Evolutionary conservation across 164 flowering plant genomes (phyloP), one percentile per base, ranked within the genome.

Genomic region (Magnolia changhungtana): DNA sequence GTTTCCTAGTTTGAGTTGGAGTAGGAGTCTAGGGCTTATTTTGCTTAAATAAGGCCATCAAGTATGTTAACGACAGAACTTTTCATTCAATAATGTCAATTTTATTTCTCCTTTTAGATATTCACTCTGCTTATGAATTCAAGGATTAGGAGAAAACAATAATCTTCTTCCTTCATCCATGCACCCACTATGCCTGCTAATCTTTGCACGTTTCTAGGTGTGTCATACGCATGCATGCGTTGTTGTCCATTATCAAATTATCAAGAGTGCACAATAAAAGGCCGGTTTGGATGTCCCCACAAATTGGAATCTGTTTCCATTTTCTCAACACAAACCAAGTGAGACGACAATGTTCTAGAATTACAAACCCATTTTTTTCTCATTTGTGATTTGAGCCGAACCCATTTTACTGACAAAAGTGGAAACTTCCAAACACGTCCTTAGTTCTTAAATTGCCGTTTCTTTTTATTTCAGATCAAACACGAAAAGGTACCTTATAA

Each of bases 401-500:
- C 16, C 3, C 18, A 0, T 55, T 55, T 9, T 9, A 14, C 59
- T 55, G 8, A 55, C 18, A 2, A 14, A 9, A 14, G 14, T 9
- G 0, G 27, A 55, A 55, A 55, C 16, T 55, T 9, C 59, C 11
- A 11, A 9, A 55, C 59, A 55, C 2, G 0, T 0, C 59, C 1
- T 14, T 1, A 55, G 59, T 4, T 4, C 16, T 14, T 55, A 55
- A 7, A 9, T 14, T 1, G 0, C 11, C 16, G 1, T 55, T 55
- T 55, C 10, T 14, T 55, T 55, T 55, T 13, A 59, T 16, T 13
- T 23, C 16, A 9, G 59, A 55, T 7, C 16, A 55, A 9, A 55
- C 59, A 9, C 3, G 2, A 55, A 9, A 14, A 9, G 8, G 11
- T 79, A 89, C 98, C 94, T 88, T 90, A 72, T 80, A 94, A 70